These are phyloP conservation scores for Aspergillus latus DNA, from an alignment of 2,329 filamentous ascomycete genomes.

Conservation along the genomic window DNA sequence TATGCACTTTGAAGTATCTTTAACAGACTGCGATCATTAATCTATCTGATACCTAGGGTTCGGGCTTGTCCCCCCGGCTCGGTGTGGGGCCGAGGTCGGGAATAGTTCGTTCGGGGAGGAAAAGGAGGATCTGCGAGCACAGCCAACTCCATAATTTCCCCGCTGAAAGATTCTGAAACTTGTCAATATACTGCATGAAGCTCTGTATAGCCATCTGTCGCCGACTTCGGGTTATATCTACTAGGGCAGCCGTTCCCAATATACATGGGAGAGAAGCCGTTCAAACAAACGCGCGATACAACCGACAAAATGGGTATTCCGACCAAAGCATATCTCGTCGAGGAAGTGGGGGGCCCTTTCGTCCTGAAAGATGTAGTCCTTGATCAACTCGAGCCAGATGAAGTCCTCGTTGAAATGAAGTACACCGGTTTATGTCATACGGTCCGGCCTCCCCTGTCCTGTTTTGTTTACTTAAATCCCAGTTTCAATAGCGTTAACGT, in stretches of 20 bases:
- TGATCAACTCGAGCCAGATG: constrained; percentile 28
- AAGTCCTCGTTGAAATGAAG: constrained; percentile 39
- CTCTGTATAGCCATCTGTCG: background rate
- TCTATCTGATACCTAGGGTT: background rate
- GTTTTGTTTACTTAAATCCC: background rate
- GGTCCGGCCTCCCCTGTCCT: constrained; percentile 14
- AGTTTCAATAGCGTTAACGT: too few species aligned
- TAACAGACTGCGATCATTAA: too few species aligned
- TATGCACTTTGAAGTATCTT: too few species aligned
- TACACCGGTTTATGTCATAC: constrained; percentile 38
- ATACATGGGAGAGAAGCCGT: background rate
- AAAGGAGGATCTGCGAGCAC: background rate
- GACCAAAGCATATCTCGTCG: constrained; percentile 9
- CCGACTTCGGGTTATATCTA: background rate
- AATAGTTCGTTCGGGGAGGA: background rate
- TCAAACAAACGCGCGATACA: background rate
- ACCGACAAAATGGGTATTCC: background rate
- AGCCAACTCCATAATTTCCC: background rate
- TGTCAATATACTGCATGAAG: background rate
- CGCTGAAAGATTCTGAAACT: background rate
- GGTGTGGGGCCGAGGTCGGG: background rate
- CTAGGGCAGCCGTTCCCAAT: too few species aligned
- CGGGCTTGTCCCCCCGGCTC: too few species aligned
- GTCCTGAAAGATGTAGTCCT: constrained; percentile 29
- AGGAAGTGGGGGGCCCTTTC: constrained; percentile 2